Base-by-base conservation (phyloP, 129 eudicot genomes). In the Deinandra increscens region DNA sequence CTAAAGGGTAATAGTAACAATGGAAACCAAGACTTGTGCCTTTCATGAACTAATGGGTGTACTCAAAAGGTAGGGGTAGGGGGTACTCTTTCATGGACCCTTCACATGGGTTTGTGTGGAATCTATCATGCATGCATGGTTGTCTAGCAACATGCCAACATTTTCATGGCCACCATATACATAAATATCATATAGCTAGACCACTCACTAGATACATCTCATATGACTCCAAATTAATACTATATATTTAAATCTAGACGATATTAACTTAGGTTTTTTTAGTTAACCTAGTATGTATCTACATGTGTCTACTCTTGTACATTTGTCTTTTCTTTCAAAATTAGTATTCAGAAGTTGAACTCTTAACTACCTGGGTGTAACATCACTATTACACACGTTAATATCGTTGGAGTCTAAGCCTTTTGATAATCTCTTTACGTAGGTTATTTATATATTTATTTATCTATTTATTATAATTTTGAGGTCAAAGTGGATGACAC, bases 131-230 rank as follows among this genome's bases (percentile, higher is more conserved):
- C 78, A 74, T 77, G 72, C 39, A 69, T 79, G 75, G 72, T 71
- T 81, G 88, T 79, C 86, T 70, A 54, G 45, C 58, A 81, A 83
- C 84, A 81, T 64, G 79, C 93, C 86, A 83, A 83, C 89, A 86
- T 76, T 55, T 76, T 60, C 79, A 69, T 74, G 79, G 72, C 79
- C 85, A 84, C 82, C 76, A 69, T 19, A 53, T 31, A 18, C 20
- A 38, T 3, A 55, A 5, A 10, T 23, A 37, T 37, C 26, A 18
- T 11, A 5, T 50, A 48, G 20, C n/a, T n/a, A n/a, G n/a, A n/a
- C n/a, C n/a, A n/a, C n/a, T n/a, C 22, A 49, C 56, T 49, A 9
- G 9, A 49, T 49, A 33, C 42, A 29, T 59, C 4, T 33, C 64
- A 11, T 11, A 3, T 42, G 50, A 12, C 17, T 12, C 6, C 2